Conservation (phyloP, 2,329 filamentous ascomycete species). For the Colletotrichum horii region DNA sequence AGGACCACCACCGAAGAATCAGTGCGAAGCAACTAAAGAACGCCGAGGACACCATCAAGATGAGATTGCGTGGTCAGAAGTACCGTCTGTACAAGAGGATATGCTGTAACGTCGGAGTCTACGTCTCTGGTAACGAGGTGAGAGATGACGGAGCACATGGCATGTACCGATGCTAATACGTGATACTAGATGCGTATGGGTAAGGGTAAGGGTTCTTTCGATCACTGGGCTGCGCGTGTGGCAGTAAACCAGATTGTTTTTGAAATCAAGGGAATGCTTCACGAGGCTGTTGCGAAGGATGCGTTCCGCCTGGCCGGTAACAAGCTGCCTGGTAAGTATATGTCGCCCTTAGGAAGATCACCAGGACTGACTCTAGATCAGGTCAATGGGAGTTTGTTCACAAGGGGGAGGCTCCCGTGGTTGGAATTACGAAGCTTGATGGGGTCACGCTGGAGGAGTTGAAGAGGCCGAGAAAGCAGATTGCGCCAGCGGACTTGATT, state of each 20-base stretch:
- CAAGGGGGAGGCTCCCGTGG: constrained; percentile 87
- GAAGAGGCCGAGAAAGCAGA: constrained; percentile 76
- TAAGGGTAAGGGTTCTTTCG: constrained; percentile 97
- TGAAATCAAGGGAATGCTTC: constrained; percentile 87
- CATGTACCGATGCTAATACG: not conserved
- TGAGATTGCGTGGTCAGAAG: constrained; percentile 85
- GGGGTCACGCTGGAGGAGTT: constrained; percentile 84
- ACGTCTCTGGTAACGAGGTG: constrained; percentile 91
- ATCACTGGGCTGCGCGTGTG: constrained; percentile 92
- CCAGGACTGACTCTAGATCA: constrained; percentile 36
- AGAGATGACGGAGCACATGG: constrained; percentile 25
- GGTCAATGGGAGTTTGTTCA: constrained; percentile 92
- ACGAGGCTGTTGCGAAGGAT: constrained; percentile 93
- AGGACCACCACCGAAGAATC: constrained; percentile 90
- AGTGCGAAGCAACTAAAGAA: constrained; percentile 85
- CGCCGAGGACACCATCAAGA: constrained; percentile 92
- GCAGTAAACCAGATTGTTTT: constrained; percentile 91
- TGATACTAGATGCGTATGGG: constrained; percentile 83
- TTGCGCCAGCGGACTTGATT: constrained; percentile 51
- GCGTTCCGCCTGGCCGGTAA: constrained; percentile 93
- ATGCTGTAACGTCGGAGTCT: constrained; percentile 92
- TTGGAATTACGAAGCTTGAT: constrained; percentile 90
- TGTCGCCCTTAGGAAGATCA: no score
- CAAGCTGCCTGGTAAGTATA: constrained; percentile 82
- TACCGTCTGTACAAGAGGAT: constrained; percentile 93